Percentiles rank a stretch among this genome's conserved stretches.
These are phyloP conservation scores for Raphanus raphanistrum DNA, from an alignment of 345 rosid species.

Conservation along the genomic window DNA sequence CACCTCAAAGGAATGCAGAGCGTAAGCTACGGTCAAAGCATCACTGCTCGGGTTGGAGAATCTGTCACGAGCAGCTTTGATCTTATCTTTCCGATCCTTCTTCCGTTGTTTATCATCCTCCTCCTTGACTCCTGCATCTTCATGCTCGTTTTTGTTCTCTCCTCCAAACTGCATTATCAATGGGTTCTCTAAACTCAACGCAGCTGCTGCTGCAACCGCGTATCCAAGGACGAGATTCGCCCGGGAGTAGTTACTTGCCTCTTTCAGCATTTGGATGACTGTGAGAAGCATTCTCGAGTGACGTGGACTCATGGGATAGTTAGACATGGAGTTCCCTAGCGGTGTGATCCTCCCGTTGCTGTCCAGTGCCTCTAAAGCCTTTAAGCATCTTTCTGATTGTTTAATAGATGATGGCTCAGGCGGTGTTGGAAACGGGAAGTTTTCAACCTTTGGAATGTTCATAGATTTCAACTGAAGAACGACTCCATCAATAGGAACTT, in stretches of 20 bases:
- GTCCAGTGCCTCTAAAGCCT: neutral
- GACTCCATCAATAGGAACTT: slow-evolving; percentile 80
- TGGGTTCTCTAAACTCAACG: slow-evolving; percentile 54
- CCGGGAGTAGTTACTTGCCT: neutral
- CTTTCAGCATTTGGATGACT: neutral
- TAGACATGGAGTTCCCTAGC: neutral
- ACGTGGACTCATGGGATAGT: neutral
- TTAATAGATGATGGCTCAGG: slow-evolving; percentile 60
- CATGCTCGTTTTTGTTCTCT: slow-evolving; percentile 35
- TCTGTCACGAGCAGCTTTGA: slow-evolving; percentile 53
- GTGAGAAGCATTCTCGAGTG: neutral
- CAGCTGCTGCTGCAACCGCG: neutral
- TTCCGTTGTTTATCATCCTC: slow-evolving; percentile 41
- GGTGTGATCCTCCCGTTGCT: neutral
- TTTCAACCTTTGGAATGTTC: slow-evolving; percentile 74
- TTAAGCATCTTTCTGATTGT: slow-evolving; percentile 70
- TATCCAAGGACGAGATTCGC: neutral
- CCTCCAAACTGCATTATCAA: slow-evolving; percentile 61
- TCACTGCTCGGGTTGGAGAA: slow-evolving; percentile 85
- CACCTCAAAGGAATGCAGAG: neutral
- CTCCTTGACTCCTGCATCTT: slow-evolving; percentile 14
- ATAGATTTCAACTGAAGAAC: slow-evolving; percentile 90
- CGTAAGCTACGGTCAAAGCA: slow-evolving; percentile 52
- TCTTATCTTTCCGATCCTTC: slow-evolving; percentile 58
- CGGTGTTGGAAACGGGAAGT: slow-evolving; percentile 94